These are phyloP conservation scores for Elsinoe batatas DNA, from an alignment of 2,329 filamentous ascomycete species.

Conservation along the genomic window DNA sequence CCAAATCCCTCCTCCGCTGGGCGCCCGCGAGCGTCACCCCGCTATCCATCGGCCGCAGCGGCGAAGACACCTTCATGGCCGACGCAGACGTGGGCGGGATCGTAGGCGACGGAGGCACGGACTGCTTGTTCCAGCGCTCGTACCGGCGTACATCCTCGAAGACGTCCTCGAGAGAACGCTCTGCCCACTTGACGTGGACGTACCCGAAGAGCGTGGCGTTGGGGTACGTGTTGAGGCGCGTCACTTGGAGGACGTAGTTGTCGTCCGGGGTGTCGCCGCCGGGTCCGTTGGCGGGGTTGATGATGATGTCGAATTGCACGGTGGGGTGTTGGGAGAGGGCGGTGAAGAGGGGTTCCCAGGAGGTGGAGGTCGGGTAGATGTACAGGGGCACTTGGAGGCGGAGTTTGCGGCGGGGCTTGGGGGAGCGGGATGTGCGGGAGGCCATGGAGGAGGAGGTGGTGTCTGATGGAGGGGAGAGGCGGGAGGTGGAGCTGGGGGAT, in stretches of 20 bases:
- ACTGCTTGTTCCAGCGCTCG: slow-evolving; percentile 16
- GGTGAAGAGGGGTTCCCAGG: slow-evolving; percentile 21
- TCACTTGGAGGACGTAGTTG: slow-evolving; percentile 20
- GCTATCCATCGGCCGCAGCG: not conserved
- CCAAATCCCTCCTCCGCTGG: slow-evolving; percentile 8
- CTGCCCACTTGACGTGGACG: slow-evolving; percentile 22
- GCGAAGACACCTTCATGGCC: not conserved
- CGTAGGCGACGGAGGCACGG: slow-evolving; percentile 7
- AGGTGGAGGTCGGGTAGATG: slow-evolving; percentile 21
- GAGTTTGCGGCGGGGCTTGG: slow-evolving; percentile 5
- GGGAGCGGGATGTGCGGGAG: not conserved
- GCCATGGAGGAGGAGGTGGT: not conserved
- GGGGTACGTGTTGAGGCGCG: slow-evolving; percentile 19
- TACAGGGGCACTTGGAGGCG: slow-evolving; percentile 23
- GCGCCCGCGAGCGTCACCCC: slow-evolving; percentile 9
- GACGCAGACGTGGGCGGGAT: slow-evolving; percentile 12
- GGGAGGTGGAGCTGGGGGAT: not conserved
- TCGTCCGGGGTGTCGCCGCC: slow-evolving; percentile 18
- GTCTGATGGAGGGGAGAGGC: slow-evolving; percentile 1
- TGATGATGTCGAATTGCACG: slow-evolving; percentile 15
- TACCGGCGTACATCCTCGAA: slow-evolving; percentile 18
- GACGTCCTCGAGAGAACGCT: slow-evolving; percentile 18
- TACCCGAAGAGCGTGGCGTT: slow-evolving; percentile 25
- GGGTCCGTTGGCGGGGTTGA: slow-evolving; percentile 18
- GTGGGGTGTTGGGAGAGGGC: slow-evolving; percentile 15